Conservation (phyloP, 306 rosid species). For the Lupinus albus region DNA sequence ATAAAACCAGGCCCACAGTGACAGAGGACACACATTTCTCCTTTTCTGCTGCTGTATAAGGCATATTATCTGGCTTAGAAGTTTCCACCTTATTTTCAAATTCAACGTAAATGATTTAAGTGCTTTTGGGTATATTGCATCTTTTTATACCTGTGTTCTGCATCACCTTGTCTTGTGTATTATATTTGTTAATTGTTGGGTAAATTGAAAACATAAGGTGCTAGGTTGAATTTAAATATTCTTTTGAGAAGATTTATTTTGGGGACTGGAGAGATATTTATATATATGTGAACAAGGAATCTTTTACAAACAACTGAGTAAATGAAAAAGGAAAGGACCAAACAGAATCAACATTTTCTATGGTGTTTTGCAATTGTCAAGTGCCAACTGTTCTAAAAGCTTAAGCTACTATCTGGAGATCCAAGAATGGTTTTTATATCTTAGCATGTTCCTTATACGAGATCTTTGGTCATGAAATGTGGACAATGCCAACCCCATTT, state of each 20-base stretch:
- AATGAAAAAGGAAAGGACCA: neutral
- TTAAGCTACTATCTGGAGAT: neutral
- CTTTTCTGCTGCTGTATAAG: slow-evolving; percentile 11
- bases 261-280: neutral
- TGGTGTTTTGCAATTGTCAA: neutral
- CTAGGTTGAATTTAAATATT: too few species aligned
- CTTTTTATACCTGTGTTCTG: slow-evolving; percentile 12
- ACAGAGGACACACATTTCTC: too few species aligned
- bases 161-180: slow-evolving; percentile 16
- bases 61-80: slow-evolving; percentile 7
- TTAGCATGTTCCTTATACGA: neutral
- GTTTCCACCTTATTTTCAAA: neutral
- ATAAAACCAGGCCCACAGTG: too few species aligned
- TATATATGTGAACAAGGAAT: neutral
- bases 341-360: neutral
- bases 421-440: neutral
- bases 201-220: neutral
- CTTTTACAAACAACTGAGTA: neutral
- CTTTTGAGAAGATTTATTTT: too few species aligned
- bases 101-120: slow-evolving; percentile 3
- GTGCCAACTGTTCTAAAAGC: neutral
- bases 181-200: slow-evolving; percentile 12
- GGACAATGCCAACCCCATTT: neutral
- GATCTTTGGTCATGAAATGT: neutral
- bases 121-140: neutral